Base-by-base conservation (phyloP, 192 early-diverging fungal genomes). In the Gryganskiella cystojenkinii region DNA sequence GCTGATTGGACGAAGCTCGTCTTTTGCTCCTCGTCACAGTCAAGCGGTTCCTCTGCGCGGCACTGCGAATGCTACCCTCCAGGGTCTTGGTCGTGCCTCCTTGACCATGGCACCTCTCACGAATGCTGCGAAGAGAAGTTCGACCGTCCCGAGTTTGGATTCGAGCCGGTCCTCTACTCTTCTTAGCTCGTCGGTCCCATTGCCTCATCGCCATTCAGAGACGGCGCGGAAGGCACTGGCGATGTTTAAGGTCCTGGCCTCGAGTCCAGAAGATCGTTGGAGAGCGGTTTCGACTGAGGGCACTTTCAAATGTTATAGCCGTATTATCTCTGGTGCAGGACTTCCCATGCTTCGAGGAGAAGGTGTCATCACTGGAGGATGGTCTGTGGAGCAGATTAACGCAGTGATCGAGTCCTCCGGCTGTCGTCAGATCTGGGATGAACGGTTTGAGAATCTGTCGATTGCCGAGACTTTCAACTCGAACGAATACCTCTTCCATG, bases 301-400 rank as follows among this genome's bases (percentile, higher is more conserved):
- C 1, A 75, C 72, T 24, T 80, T 87, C 56, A 87, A 86, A 62
- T 42, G 82, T 15, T 89, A 87, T 34, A 84, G 67, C 17, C 79
- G 81, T 34, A 37, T 66, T 8, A 64, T 84, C 10, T 78, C 70
- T 4, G 81, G 80, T 11, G 72, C 64, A 25, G 54, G 79, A 17
- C 53, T 83, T n/a, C 84, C 84, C 9, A 83, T 84, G 58, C 69
- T 89, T 27, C 70, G 87, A 60, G 84, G 72, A 3, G 87, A 89
- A 44, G 70, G 76, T 33, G 67, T 71, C 19, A 81, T 89, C 51
- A 55, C 68, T 22, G 83, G 84, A 53, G 74, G 70, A 2, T 89
- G 80, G 84, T 83, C 81, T 22, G 81, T 84, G 3, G 84, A 87
- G 45, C 85, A 89, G 45, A 71, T 87, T 22, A 84, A 83, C 33